Conservation (phyloP, 768 basidiomycete genomes). For the Rhizopogon roseolus region DNA sequence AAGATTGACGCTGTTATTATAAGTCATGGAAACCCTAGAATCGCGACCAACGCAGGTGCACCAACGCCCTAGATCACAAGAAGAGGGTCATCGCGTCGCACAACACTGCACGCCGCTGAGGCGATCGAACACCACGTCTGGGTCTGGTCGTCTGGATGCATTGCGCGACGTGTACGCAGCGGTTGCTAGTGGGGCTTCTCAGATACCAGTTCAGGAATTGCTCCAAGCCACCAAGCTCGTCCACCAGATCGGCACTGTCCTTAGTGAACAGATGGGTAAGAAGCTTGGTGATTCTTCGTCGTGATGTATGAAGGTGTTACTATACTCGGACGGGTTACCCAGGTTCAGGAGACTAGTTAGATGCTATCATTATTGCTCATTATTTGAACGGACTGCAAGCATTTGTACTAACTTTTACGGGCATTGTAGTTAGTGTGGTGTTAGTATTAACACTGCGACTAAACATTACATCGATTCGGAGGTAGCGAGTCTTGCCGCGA, state of each 20-base stretch:
- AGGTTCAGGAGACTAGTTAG: not conserved
- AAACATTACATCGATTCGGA: too few relatives aligned
- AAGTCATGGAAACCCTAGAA: not conserved
- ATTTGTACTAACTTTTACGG: too few relatives aligned
- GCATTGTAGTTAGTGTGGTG: too few relatives aligned
- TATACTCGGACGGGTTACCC: not conserved
- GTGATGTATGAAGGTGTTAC: slow-evolving; percentile 2
- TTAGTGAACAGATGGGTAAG: slow-evolving; percentile 42
- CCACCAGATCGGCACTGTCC: slow-evolving; percentile 38
- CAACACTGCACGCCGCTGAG: slow-evolving; percentile 20
- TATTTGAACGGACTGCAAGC: not conserved
- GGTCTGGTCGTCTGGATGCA: slow-evolving; percentile 38
- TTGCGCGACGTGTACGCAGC: slow-evolving; percentile 40
- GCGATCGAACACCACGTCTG: slow-evolving; percentile 30
- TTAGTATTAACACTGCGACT: too few relatives aligned
- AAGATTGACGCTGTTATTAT: not conserved
- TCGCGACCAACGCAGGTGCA: not conserved
- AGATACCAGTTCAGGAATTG: slow-evolving; percentile 45
- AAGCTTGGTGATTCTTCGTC: slow-evolving; percentile 20
- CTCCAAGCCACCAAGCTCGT: slow-evolving; percentile 40
- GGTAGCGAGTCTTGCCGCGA: too few relatives aligned
- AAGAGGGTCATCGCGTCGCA: slow-evolving; percentile 2
- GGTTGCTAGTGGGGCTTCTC: slow-evolving; percentile 39
- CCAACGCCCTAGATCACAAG: slow-evolving; percentile 5
- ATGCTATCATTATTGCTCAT: slow-evolving; percentile 1